Conservation (phyloP, 164 flowering plant genomes). For the Euptelea pleiosperma region DNA sequence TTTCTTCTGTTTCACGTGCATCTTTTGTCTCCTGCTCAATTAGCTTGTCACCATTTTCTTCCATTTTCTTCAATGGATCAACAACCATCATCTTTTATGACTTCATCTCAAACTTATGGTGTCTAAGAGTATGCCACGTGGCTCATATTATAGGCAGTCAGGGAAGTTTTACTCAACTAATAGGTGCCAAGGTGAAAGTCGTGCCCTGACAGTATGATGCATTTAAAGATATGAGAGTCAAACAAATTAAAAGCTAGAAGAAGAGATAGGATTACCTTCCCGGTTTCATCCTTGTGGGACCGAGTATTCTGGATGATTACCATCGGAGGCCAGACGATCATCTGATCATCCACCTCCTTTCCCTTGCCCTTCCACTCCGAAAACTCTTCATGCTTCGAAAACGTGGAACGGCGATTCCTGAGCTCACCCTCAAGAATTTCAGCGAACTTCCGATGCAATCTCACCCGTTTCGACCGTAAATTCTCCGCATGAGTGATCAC, state of each 20-base stretch:
- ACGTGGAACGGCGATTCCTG: neutral
- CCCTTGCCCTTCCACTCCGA: neutral
- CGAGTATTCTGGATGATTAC: neutral
- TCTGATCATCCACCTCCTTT: neutral
- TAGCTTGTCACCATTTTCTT: neutral
- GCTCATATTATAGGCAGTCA: too few species aligned
- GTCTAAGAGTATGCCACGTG: too few species aligned
- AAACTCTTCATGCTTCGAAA: neutral
- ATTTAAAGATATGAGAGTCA: too few species aligned
- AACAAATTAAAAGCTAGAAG: too few species aligned
- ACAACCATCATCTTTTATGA: neutral
- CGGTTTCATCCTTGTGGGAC: neutral
- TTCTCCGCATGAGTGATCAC: neutral
- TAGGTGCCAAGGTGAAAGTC: too few species aligned
- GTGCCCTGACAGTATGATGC: too few species aligned
- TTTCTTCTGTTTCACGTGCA: neutral
- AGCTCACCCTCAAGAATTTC: neutral
- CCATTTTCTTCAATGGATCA: neutral
- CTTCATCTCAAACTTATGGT: constrained; percentile 1
- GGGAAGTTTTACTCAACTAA: too few species aligned
- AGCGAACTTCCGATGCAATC: neutral
- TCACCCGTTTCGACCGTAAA: neutral
- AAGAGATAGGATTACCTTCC: too few species aligned
- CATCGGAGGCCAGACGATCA: constrained; percentile 4
- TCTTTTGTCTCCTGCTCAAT: neutral